phyloP scores from a whole-genome alignment of 2,329 filamentous ascomycete species.

The Phaeosphaeria sp. region DNA sequence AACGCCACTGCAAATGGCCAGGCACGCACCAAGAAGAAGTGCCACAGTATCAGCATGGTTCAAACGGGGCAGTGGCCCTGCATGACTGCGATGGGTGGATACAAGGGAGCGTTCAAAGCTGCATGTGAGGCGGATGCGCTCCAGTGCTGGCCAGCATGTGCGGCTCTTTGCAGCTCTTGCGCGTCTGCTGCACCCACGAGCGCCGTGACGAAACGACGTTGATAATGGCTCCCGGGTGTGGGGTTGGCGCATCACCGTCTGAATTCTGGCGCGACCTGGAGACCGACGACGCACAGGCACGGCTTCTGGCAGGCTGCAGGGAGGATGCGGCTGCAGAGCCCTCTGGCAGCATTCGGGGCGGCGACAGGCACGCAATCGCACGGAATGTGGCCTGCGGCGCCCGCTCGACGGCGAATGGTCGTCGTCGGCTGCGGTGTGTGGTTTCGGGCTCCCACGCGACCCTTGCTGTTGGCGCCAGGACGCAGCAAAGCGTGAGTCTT shows the following conservation, averaged over 20 bases:
- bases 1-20: conserved; percentile 3
- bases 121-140: neutral
- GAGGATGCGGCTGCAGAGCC: conserved; percentile 16
- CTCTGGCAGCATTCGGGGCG: conserved; percentile 14
- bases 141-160: neutral
- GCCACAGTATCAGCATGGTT: conserved; percentile 5
- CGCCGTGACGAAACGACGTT: conserved; percentile 24
- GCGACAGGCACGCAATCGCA: conserved; percentile 23
- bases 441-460: conserved; percentile 19
- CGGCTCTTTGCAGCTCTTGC: neutral
- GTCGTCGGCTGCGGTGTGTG: neutral
- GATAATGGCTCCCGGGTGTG: conserved; percentile 28
- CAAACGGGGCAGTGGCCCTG: conserved; percentile 7
- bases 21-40: conserved; percentile 7
- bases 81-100: neutral
- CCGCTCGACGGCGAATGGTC: conserved; percentile 1
- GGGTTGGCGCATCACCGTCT: conserved; percentile 17
- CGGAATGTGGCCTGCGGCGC: conserved; percentile 19
- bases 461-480: conserved; percentile 23
- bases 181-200: neutral
- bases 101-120: neutral
- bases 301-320: conserved; percentile 14
- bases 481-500: conserved; percentile 24
- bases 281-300: neutral
- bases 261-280: conserved; percentile 4